Conservation (phyloP, 805 yeast species). For the Komagataella populi region DNA sequence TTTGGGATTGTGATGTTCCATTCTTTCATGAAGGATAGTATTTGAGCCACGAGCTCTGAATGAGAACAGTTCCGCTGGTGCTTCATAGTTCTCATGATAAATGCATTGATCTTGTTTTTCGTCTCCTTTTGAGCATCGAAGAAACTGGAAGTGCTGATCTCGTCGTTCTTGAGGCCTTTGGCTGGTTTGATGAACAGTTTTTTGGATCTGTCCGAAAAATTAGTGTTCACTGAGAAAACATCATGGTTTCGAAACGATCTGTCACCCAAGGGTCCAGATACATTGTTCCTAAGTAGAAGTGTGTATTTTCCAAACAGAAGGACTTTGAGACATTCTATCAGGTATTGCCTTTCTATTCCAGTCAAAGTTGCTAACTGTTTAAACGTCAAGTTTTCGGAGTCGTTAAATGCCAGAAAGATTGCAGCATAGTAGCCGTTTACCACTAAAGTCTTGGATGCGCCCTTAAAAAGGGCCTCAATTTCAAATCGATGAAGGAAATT, state of each 20-base stretch:
- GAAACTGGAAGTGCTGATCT: neutral
- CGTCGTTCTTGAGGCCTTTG: neutral
- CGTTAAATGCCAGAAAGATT: conserved; percentile 1
- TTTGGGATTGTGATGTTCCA: neutral
- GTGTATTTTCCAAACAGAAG: neutral
- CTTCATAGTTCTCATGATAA: conserved; percentile 1
- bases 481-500: neutral
- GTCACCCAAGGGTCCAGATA: neutral
- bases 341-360: neutral
- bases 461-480: neutral
- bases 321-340: neutral
- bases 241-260: neutral
- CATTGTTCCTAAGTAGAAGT: neutral
- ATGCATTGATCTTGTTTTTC: neutral
- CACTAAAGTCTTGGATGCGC: neutral
- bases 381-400: neutral
- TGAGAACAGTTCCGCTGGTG: neutral
- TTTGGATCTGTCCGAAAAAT: neutral
- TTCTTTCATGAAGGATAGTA: neutral
- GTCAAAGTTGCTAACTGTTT: neutral
- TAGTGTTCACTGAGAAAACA: neutral
- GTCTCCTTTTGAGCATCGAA: neutral
- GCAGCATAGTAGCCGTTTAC: conserved; percentile 1
- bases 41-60: neutral
- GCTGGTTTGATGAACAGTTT: neutral